These are phyloP conservation scores for Samsoniella hepiali DNA, from an alignment of 2,329 filamentous ascomycete species.

Conservation along the genomic window DNA sequence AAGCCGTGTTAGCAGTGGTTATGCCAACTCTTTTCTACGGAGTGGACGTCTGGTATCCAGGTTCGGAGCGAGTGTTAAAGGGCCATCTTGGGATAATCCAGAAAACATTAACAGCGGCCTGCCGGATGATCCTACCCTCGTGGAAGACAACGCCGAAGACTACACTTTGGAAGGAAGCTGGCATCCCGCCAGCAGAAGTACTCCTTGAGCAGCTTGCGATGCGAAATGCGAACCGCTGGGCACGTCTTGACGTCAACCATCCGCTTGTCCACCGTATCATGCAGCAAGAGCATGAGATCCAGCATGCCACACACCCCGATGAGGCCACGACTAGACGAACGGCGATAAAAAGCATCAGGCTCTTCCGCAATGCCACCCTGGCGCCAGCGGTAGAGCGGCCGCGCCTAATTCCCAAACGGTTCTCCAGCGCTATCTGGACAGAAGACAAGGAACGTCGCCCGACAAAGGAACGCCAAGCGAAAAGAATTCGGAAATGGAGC, in stretches of 20 bases:
- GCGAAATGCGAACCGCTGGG: neutral
- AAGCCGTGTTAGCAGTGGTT: constrained; percentile 5
- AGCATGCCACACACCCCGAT: neutral
- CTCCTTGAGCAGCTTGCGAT: neutral
- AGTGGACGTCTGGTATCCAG: constrained; percentile 17
- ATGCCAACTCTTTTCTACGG: constrained; percentile 18
- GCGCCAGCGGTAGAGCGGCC: too few relatives aligned
- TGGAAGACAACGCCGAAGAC: constrained; percentile 21
- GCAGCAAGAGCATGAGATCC: constrained; percentile 7
- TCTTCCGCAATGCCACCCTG: too few relatives aligned
- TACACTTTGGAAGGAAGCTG: constrained; percentile 17
- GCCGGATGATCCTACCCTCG: constrained; percentile 9
- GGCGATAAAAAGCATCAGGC: too few relatives aligned
- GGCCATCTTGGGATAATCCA: constrained; percentile 10
- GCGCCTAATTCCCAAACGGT: too few relatives aligned
- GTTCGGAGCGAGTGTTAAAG: neutral
- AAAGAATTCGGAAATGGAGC: too few relatives aligned
- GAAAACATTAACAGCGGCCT: constrained; percentile 11
- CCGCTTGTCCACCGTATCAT: neutral
- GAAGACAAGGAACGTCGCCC: too few relatives aligned
- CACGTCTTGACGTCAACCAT: neutral
- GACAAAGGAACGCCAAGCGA: too few relatives aligned
- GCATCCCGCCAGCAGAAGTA: constrained; percentile 17
- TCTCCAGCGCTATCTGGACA: too few relatives aligned
- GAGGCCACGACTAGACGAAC: too few relatives aligned